Evolutionary conservation across 169 alveolate species (phyloP), one percentile per base, ranked within the genome.

Genomic region (Babesia divergens): DNA sequence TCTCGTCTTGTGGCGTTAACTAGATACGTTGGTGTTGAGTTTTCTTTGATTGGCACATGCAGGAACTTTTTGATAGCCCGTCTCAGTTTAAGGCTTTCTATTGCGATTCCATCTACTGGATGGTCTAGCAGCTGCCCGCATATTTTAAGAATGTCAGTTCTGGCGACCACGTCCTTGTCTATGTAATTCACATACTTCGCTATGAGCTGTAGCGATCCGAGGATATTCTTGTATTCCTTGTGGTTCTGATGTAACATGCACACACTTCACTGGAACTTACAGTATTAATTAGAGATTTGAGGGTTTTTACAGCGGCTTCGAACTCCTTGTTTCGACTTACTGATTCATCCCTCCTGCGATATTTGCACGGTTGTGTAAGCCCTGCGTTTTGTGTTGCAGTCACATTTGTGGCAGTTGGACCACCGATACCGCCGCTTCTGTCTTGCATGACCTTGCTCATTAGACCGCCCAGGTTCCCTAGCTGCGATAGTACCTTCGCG

Each of bases 61-160:
- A 52, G 6, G 16, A 24, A 13, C 50, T 40, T 77, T 14, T 44
- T 65, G 4, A 67, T 14, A 2, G 49, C 67, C 43, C 86, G 55
- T 18, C 74, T 29, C 32, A 77, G 70, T 40, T 65, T 77, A 7
- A 77, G 86, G 20, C 81, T 69, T 16, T 66, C 71, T 40, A 77
- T 50, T 6, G 86, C 86, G 14, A 77, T 53, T 2, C 29, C 52
- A 13, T 77, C 86, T 20, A 54, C 47, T 6, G 86, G 86, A 46
- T 77, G 86, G 29, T 77, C 86, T 24, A 77, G 58, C 4, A 77
- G 59, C 26, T 16, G 6, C 16, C 40, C 31, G 51, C 86, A 77
- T 18, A 44, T 47, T n/a, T 67, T 66, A 37, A 58, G 13, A 6
- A 77, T 55, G 32, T 50, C 40, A n/a, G 58, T 42, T 20, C 29